These are phyloP conservation scores for Colletotrichum phormii DNA, from an alignment of 2,329 filamentous ascomycete species.

Conservation along the genomic window DNA sequence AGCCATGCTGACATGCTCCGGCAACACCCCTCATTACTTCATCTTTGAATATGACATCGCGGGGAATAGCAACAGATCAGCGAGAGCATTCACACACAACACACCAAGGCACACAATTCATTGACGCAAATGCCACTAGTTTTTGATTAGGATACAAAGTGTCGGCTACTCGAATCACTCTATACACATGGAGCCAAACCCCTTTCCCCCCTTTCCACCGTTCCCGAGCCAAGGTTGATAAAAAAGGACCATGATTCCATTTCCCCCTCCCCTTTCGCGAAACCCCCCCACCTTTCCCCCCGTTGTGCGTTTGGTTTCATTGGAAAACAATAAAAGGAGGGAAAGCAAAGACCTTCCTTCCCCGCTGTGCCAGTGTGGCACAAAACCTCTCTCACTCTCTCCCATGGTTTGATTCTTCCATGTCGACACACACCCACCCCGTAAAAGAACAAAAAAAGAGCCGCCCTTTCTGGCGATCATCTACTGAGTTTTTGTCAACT, in stretches of 20 bases:
- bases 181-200: slow-evolving; percentile 30
- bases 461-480: slow-evolving; percentile 21
- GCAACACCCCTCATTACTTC: not conserved
- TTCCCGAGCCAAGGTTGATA: not conserved
- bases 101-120: not conserved
- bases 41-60: too few species aligned
- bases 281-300: not conserved
- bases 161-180: slow-evolving; percentile 20
- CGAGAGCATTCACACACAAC: not conserved
- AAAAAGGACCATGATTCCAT: not conserved
- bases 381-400: not conserved
- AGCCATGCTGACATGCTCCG: too few species aligned
- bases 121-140: not conserved
- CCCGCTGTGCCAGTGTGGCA: not conserved
- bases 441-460: not conserved
- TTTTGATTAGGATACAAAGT: slow-evolving; percentile 30
- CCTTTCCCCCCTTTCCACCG: not conserved
- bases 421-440: not conserved
- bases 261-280: not conserved
- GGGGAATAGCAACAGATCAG: too few species aligned
- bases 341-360: not conserved
- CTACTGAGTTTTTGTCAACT: slow-evolving; percentile 20
- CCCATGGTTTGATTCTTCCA: not conserved
- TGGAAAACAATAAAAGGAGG: not conserved
- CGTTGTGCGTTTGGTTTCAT: not conserved